Conservation (phyloP, 1,284 basidiomycete genomes). For the Apiotrichum sp. region DNA sequence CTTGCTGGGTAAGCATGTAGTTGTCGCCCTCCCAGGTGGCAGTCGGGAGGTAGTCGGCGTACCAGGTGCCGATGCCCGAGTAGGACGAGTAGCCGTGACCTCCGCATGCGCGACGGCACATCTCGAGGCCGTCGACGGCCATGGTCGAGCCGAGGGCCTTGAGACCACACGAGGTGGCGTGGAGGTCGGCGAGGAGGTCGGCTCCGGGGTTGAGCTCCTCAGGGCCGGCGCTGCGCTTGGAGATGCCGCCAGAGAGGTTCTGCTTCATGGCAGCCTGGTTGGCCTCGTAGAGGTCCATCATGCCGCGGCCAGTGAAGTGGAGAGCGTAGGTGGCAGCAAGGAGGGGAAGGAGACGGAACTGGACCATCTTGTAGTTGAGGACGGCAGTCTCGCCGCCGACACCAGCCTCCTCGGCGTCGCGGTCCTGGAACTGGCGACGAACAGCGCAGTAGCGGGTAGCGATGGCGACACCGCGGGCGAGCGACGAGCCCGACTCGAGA, state of each 20-base stretch:
- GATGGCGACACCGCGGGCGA: conserved; percentile 54
- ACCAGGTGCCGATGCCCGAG: conserved; percentile 53
- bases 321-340: conserved; percentile 55
- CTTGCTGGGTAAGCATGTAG: conserved; percentile 53
- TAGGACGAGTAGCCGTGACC: conserved; percentile 57
- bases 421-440: conserved; percentile 51
- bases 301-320: conserved; percentile 51
- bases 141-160: conserved; percentile 44
- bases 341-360: conserved; percentile 54
- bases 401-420: conserved; percentile 46
- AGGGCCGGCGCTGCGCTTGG: conserved; percentile 12
- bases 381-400: conserved; percentile 50
- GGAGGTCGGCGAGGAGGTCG: conserved; percentile 17
- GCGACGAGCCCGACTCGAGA: conserved; percentile 52
- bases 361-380: conserved; percentile 57
- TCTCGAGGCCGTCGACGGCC: conserved; percentile 52
- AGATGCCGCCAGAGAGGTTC: conserved; percentile 7
- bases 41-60: conserved; percentile 53
- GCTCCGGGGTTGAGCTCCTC: conserved; percentile 19
- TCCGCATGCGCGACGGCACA: conserved; percentile 52
- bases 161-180: conserved; percentile 17
- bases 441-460: conserved; percentile 53
- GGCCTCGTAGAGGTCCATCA: conserved; percentile 44
- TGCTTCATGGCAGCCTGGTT: conserved; percentile 21
- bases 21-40: conserved; percentile 56